phyloP scores from a whole-genome alignment of 1,284 basidiomycete species.

The Malassezia obtusa region DNA sequence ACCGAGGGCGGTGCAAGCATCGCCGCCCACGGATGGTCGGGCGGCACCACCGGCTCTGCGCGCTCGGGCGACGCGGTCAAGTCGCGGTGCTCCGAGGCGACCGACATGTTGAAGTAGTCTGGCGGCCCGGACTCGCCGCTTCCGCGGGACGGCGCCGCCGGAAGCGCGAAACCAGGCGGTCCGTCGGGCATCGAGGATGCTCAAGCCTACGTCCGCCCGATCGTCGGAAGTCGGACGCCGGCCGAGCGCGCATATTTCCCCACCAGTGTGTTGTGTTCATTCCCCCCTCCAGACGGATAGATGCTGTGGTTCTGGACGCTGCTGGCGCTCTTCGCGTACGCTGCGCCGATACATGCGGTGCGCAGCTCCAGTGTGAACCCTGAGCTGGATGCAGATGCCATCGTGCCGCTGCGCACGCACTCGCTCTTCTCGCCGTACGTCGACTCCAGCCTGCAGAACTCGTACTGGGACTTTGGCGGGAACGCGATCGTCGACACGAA shows the following conservation, averaged over 20 bases:
- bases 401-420: slow-evolving; percentile 37
- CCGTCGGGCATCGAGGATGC: not conserved
- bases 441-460: slow-evolving; percentile 42
- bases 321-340: not conserved
- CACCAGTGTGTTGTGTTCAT: not conserved
- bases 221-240: not conserved
- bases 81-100: not conserved
- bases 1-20: not conserved
- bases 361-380: slow-evolving; percentile 6
- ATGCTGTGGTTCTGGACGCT: not conserved
- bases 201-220: too few species aligned
- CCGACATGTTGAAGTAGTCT: not conserved
- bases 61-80: not conserved
- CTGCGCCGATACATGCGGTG: not conserved
- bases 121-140: not conserved
- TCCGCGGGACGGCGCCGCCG: not conserved
- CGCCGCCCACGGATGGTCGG: slow-evolving; percentile 7
- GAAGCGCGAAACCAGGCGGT: not conserved
- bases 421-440: slow-evolving; percentile 39
- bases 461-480: slow-evolving; percentile 46
- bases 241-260: slow-evolving; percentile 1
- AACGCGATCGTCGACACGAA: slow-evolving; percentile 43
- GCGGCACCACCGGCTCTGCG: not conserved
- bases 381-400: slow-evolving; percentile 36
- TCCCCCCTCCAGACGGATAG: not conserved